Conservation (phyloP, 257 asterid genomes). For the Lycium barbarum region DNA sequence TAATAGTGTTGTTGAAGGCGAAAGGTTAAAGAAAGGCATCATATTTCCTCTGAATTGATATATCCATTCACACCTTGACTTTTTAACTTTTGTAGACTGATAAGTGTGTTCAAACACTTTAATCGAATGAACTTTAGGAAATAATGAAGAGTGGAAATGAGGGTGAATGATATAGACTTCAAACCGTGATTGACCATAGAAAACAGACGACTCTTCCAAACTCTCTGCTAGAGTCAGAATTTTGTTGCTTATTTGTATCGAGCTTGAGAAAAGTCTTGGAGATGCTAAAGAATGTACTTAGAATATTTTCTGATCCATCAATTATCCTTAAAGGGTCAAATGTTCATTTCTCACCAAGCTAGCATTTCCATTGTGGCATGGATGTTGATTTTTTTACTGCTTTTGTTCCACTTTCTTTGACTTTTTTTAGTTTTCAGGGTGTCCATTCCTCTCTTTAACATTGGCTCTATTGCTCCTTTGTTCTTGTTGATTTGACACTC, state of each 20-base stretch:
- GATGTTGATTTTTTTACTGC: background rate
- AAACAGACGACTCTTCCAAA: background rate
- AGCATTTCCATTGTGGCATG: background rate
- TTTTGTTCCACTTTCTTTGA: background rate
- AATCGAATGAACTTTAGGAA: background rate
- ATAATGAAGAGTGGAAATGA: background rate
- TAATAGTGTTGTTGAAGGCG: background rate
- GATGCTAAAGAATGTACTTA: background rate
- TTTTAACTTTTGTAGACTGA: background rate
- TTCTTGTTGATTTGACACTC: background rate
- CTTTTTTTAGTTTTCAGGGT: background rate
- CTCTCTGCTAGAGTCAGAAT: background rate
- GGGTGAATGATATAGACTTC: background rate
- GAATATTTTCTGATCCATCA: background rate
- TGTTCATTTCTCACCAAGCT: slow-evolving; percentile 1
- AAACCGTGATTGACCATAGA: background rate
- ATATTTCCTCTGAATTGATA: background rate
- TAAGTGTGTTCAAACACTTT: background rate
- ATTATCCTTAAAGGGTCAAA: background rate
- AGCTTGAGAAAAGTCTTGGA: background rate
- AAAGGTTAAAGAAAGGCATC: background rate
- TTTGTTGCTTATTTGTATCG: background rate
- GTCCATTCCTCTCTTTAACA: background rate
- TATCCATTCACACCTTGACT: background rate
- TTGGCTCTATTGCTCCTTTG: background rate